Conservation (phyloP, 495 filamentous ascomycete species). For the Pseudomonodictys pantanalensis region DNA sequence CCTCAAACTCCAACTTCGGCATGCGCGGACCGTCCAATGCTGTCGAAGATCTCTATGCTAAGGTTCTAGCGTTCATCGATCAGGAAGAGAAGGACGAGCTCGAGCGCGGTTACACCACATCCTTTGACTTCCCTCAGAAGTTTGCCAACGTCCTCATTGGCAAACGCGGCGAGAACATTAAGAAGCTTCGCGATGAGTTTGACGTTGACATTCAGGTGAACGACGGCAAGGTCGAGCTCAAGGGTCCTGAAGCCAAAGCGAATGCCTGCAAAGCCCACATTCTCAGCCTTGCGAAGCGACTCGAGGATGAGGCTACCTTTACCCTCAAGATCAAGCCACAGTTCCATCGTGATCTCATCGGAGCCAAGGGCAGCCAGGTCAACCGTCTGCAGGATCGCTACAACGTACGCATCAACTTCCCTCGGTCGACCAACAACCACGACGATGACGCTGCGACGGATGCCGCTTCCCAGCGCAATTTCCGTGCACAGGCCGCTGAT, state of each 20-base stretch:
- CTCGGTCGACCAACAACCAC: conserved; percentile 57
- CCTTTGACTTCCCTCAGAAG: conserved; percentile 92
- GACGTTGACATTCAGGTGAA: conserved; percentile 94
- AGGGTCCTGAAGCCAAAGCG: conserved; percentile 73
- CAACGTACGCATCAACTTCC: conserved; percentile 91
- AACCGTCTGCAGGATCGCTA: conserved; percentile 77
- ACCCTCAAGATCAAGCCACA: conserved; percentile 83
- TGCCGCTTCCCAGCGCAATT: conserved; percentile 50
- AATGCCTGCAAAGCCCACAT: conserved; percentile 80
- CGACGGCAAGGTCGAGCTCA: conserved; percentile 67
- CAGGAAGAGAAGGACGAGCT: conserved; percentile 83
- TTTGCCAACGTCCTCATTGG: conserved; percentile 92
- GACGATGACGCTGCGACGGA: conserved; percentile 76
- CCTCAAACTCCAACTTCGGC: conserved; percentile 43
- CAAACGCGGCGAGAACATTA: conserved; percentile 87
- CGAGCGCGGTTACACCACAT: conserved; percentile 77
- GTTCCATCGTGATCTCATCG: conserved; percentile 75
- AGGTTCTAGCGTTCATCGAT: conserved; percentile 71
- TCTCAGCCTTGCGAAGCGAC: conserved; percentile 66
- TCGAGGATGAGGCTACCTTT: conserved; percentile 84
- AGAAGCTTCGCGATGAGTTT: conserved; percentile 90
- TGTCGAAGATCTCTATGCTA: conserved; percentile 67
- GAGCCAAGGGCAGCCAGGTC: conserved; percentile 62
- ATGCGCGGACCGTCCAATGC: conserved; percentile 71
- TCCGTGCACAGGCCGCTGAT: conserved; percentile 70